phyloP scores from a whole-genome alignment of 768 basidiomycete species.

The Leccinum longicurvipes region DNA sequence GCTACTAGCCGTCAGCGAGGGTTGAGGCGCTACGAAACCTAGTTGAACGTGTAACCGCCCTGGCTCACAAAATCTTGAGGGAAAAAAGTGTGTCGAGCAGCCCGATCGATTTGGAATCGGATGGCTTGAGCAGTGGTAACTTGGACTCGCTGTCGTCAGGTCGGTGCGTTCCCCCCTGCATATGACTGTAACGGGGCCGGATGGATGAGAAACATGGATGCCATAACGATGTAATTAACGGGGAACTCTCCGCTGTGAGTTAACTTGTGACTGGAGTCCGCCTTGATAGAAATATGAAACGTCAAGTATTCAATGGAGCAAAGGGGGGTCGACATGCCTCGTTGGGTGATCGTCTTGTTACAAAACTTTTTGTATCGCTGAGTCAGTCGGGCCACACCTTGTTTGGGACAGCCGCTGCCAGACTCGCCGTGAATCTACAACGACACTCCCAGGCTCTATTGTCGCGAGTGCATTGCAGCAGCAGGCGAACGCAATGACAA shows the following conservation, averaged over 20 bases:
- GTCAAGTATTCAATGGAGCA: conserved; percentile 6
- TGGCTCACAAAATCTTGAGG: conserved; percentile 23
- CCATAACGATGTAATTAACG: conserved; percentile 33
- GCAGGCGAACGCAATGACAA: conserved; percentile 20
- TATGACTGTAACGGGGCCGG: conserved; percentile 34
- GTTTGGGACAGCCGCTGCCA: not conserved
- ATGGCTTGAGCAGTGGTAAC: conserved; percentile 8
- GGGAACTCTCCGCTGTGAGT: conserved; percentile 18
- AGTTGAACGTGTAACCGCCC: conserved; percentile 25
- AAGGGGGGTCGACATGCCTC: conserved; percentile 15
- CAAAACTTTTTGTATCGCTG: conserved; percentile 3
- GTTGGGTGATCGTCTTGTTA: conserved; percentile 19
- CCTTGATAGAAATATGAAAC: conserved; percentile 10
- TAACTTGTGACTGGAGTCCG: conserved; percentile 4
- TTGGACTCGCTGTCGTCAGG: conserved; percentile 26
- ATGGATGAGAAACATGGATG: conserved; percentile 17
- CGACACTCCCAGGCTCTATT: conserved; percentile 17
- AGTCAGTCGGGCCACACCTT: too few relatives aligned
- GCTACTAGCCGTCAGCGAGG: conserved; percentile 21
- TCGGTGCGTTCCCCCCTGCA: conserved; percentile 25
- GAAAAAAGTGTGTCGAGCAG: conserved; percentile 8
- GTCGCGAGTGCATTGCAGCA: conserved; percentile 13
- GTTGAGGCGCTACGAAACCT: conserved; percentile 26
- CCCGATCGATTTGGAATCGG: conserved; percentile 21
- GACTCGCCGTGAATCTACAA: not conserved